Base-by-base conservation (phyloP, 1,139 yeast genomes). In the Debaryomyces nepalensis region DNA sequence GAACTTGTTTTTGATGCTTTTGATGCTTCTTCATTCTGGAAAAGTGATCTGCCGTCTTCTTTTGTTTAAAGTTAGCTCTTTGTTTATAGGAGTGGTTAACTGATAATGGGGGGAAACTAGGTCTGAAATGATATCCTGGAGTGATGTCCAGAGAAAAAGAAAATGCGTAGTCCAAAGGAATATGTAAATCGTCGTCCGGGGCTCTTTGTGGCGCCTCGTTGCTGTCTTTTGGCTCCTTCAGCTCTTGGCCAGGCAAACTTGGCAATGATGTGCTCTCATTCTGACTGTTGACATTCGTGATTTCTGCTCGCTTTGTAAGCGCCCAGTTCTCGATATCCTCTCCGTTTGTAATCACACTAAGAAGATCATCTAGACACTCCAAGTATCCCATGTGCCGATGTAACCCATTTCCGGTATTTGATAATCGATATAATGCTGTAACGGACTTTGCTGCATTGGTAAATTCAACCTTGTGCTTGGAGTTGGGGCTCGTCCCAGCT, bases 371-470 rank as follows among this genome's bases (percentile, higher is more conserved):
- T 5, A 82, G 51, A 52, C 86, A 81, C 27, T 73, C 75, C 34
- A 81, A 55, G 49, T 82, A 82, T 0, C 88, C 88, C 45, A 71
- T 73, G 34, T 74, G 69, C 38, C 70, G 70, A 19, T 75, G 54
- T 31, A 76, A 48, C 4, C 72, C 59, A 23, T 64, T 70, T 27
- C 77, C 68, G 36, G 71, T 68, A 43, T 75, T 73, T 12, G 84
- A 73, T 7, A 79, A 56, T 40, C 85, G 66, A 52, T 82, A 82
- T 8, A 82, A 63, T 1, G 82, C 72, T 3, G 87, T 84, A 31
- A 82, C 84, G 3, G 86, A 77, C 44, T 79, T 73, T 22, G 87
- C 87, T 7, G 87, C 87, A 41, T 68, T 66, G 42, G 83, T 77
- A 61, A 82, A 82, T 50, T 81, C 86, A 1, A 64, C 56, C 21